Evolutionary conservation across 1,139 yeast species (phyloP).

Genomic region (Pichia sp.): DNA sequence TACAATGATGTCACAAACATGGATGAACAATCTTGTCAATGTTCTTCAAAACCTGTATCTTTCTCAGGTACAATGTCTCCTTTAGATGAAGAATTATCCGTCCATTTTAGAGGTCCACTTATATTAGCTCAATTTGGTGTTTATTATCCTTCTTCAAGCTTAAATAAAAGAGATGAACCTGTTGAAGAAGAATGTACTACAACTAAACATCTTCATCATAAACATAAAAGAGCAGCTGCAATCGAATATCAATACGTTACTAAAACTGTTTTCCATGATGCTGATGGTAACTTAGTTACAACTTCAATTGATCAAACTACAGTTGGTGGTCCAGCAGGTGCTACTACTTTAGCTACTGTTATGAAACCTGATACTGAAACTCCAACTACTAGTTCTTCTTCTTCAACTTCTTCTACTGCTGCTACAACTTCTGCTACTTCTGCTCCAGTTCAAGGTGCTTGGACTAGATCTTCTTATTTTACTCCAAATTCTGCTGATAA

Average conservation of each 20-base stretch:
- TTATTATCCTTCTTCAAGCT: constrained; percentile 43
- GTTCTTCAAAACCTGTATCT: constrained; percentile 44
- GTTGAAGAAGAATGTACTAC: constrained; percentile 32
- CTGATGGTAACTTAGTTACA: constrained; percentile 19
- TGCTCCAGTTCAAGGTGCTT: constrained; percentile 40
- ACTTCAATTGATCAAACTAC: constrained; percentile 23
- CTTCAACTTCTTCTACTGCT: constrained; percentile 10
- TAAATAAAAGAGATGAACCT: constrained; percentile 34
- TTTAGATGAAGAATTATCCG: constrained; percentile 79
- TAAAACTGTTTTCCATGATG: constrained; percentile 55
- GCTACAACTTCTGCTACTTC: constrained; percentile 24
- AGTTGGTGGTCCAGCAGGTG: constrained; percentile 22
- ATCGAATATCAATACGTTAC: constrained; percentile 65
- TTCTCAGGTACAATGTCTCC: constrained; percentile 81
- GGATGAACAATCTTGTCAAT: constrained; percentile 61
- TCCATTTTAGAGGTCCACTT: constrained; percentile 93
- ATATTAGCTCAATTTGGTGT: constrained; percentile 74
- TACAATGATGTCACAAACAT: constrained; percentile 67
- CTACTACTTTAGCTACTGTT: constrained; percentile 19
- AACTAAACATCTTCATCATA: constrained; percentile 30
- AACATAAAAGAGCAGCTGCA: constrained; percentile 42
- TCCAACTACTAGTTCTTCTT: constrained; percentile 11
- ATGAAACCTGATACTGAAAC: not conserved
- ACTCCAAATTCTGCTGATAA: constrained; percentile 60
- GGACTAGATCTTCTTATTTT: constrained; percentile 76